phyloP scores from a whole-genome alignment of 805 yeast species.

The Myxozyma monticola region DNA sequence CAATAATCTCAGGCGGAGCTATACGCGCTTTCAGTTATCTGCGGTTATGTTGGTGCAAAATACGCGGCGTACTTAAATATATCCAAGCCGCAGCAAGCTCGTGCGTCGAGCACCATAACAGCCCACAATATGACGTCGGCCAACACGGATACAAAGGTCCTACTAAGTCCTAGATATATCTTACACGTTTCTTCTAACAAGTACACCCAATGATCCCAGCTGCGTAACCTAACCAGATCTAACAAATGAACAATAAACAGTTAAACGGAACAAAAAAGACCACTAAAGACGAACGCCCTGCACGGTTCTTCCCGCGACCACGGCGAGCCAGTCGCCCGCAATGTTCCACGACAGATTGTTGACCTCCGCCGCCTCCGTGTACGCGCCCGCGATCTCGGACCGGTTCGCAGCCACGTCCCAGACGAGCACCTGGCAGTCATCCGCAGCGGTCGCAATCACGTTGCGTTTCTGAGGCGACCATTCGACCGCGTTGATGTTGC shows the following conservation, averaged over 20 bases:
- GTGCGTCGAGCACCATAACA: no score
- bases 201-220: neutral
- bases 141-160: no score
- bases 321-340: constrained; percentile 79
- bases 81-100: no score
- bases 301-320: constrained; percentile 64
- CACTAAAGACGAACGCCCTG: constrained; percentile 50
- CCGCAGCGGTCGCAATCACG: constrained; percentile 68
- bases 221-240: neutral
- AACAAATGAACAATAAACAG: neutral
- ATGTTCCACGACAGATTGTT: constrained; percentile 75
- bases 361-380: constrained; percentile 66
- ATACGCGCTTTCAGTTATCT: no score
- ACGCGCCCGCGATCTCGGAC: constrained; percentile 44
- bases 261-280: neutral
- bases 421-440: constrained; percentile 58
- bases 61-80: no score
- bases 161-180: no score
- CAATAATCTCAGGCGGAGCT: no score
- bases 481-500: constrained; percentile 66
- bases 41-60: no score
- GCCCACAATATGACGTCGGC: no score
- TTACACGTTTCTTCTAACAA: no score
- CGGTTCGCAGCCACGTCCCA: constrained; percentile 62
- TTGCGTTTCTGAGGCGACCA: constrained; percentile 78